Base-by-base conservation (phyloP, 768 basidiomycete genomes). In the Podaxis sp. region DNA sequence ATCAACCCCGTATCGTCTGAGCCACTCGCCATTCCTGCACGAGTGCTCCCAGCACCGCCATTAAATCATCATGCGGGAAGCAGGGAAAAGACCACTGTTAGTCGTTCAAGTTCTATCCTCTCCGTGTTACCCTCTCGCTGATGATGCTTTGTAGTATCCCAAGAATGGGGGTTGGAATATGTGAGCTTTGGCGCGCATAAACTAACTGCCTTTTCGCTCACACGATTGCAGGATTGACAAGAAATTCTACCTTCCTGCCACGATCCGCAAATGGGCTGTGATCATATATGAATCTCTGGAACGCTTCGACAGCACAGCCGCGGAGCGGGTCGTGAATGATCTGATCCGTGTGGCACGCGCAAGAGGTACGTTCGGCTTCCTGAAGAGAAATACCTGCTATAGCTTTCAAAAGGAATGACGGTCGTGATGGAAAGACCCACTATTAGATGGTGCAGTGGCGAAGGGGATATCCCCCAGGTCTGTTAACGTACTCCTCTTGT, bases 151-250 rank as follows among this genome's bases (percentile, higher is more conserved):
- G 52, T 24, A 88, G 87, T 69, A 64, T 48, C 89, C 89, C 0
- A 71, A 75, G 0, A 82, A 90, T 58, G 90, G 90, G 0, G 71
- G 81, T 0, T 91, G 90, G 90, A 91, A 91, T 62, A 89, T 91
- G 61, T 62, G 24, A 56, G 54, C 20, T 17, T 52, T 26, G 20
- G 89, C 84, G 6, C 1, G 28, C 28, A 30, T 30, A 30, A 30
- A 30, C 28, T 30, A 64, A 26, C 79, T 74, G 17, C 10, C 36
- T 20, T 13, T 50, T 1, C 10, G 24, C 13, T 13, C n/a, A 24
- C 22, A 26, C 6, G 13, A 6, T 7, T 24, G 11, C 22, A 90
- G 88, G 87, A 80, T 87, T 0, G 89, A 90, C 65, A 91, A 91
- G 66, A 79, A 80, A 38, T 87, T 93, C 70, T 87, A 75, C 73